phyloP scores from a whole-genome alignment of 345 rosid species.

The Sisymbrium irio region DNA sequence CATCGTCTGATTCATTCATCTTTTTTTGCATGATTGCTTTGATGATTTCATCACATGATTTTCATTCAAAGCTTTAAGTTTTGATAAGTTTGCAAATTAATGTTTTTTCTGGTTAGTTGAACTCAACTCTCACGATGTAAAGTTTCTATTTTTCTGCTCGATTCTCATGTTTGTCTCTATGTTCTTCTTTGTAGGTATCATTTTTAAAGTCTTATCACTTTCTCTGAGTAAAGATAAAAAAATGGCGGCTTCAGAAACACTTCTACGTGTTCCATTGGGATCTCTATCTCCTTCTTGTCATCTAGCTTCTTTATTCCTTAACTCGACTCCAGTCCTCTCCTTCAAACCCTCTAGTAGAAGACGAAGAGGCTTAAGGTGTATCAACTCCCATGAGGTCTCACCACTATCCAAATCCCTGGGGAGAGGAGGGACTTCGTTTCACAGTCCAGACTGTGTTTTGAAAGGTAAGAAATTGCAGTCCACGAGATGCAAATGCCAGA shows the following conservation, averaged over 20 bases:
- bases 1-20: not conserved
- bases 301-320: constrained; percentile 23
- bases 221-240: not conserved
- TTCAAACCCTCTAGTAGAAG: constrained; percentile 18
- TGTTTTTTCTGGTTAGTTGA: too few species aligned
- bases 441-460: not conserved
- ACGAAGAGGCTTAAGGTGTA: constrained; percentile 18
- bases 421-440: constrained; percentile 20
- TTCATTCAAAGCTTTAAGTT: too few species aligned
- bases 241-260: constrained; percentile 48
- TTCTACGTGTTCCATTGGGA: constrained; percentile 36
- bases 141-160: constrained; percentile 6
- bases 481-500: constrained; percentile 53
- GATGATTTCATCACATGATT: not conserved
- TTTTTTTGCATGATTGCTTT: not conserved
- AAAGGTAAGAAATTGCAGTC: constrained; percentile 22
- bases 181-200: not conserved
- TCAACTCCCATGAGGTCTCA: constrained; percentile 11
- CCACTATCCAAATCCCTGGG: constrained; percentile 9
- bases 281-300: constrained; percentile 26
- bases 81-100: not conserved
- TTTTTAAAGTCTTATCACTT: not conserved
- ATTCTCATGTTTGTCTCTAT: not conserved
- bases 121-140: not conserved
- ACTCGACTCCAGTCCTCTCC: constrained; percentile 28